Base-by-base conservation (phyloP, 768 basidiomycete species). In the Peribolospora baueri region DNA sequence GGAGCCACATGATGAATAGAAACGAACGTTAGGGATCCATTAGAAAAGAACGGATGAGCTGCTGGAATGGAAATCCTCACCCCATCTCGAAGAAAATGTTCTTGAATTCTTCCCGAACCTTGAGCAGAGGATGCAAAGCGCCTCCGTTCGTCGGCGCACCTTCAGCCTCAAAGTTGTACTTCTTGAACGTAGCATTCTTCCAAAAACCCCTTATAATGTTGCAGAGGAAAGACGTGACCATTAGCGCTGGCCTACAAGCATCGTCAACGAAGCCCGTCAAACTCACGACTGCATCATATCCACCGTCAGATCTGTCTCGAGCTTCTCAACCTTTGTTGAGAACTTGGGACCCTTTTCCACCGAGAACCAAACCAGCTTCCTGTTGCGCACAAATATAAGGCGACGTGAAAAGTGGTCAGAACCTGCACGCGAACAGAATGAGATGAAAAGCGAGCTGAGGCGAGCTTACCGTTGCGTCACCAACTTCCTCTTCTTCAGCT, bases 11-110 rank as follows among this genome's bases (percentile, higher is more conserved):
- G 42, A 8, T 39, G 10, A 45, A 8, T 25, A 42, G 9, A 36
- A 41, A n/a, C 10, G 37, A 3, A 56, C 10, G 55, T n/a, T 5
- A 7, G 52, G 8, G 14, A 46, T 45, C 37, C 7, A 40, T 45
- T 9, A 37, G 11, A 48, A 25, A 14, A 14, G 42, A n/a, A 52
- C 7, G 14, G 7, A 38, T 43, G 7, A 25, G 25, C 25, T 25
- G 25, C 25, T 25, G 25, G 10, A 36, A 39, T 51, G n/a, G 4
- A 13, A 25, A 1, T 5, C 68, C 77, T 53, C 59, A 95, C 91
- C 93, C 93, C 90, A 97, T 97, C 68, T 98, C 93, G 61, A 98
- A 75, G 75, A 98, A 98, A 64, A 97, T 95, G 66, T 82, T 82
- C 53, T 90, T 76, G 65, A 98, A 85, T 68, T 98, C 93, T 69